phyloP scores from a whole-genome alignment of 164 flowering plant species.

The Amborella trichopoda region DNA sequence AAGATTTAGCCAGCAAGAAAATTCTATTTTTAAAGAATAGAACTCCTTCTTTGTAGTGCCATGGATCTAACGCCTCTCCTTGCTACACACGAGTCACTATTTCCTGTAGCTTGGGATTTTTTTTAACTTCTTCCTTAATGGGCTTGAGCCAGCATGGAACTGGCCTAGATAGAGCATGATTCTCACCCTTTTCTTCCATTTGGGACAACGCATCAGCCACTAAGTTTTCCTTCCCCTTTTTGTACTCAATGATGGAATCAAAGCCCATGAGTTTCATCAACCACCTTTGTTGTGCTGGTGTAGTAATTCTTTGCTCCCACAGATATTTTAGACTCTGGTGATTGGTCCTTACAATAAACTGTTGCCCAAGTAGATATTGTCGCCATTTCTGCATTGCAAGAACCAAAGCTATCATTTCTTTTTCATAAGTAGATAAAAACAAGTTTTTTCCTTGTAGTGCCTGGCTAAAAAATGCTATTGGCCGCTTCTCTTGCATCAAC shows the following conservation, averaged over 20 bases:
- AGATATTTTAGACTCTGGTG: conserved; percentile 1
- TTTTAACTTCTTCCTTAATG: neutral
- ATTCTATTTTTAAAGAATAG: no score
- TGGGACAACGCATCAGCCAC: neutral
- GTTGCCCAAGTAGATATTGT: neutral
- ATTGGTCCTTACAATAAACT: neutral
- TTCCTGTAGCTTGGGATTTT: neutral
- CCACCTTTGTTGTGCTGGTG: neutral
- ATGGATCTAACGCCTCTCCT: no score
- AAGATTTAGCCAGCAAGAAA: neutral
- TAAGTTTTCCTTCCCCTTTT: neutral
- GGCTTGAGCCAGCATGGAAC: neutral
- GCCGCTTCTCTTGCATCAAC: neutral
- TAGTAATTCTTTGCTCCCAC: neutral
- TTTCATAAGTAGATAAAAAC: neutral
- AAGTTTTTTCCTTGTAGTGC: neutral
- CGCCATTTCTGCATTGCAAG: neutral
- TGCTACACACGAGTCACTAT: neutral
- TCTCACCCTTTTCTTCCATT: neutral
- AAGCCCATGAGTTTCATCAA: neutral
- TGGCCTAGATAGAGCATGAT: neutral
- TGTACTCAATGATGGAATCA: neutral
- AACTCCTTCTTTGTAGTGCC: no score
- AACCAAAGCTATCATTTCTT: neutral
- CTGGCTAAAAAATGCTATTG: conserved; percentile 3